Conservation (phyloP, 345 rosid species). For the Aquilaria malaccensis region DNA sequence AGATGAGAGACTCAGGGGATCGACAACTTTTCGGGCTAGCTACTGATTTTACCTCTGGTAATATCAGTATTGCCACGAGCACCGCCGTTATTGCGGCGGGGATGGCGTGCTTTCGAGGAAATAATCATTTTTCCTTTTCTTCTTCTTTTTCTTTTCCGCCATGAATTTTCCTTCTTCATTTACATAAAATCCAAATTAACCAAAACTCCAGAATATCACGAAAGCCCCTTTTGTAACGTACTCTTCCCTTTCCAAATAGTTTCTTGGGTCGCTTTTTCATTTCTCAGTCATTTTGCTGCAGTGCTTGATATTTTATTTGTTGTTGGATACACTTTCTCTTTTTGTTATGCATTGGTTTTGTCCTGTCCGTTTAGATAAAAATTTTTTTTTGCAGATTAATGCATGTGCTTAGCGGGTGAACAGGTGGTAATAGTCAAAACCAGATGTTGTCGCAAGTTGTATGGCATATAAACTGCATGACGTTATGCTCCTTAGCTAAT, state of each 20-base stretch:
- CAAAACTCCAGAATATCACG: not conserved
- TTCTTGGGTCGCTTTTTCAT: not conserved
- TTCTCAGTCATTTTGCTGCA: too few relatives aligned
- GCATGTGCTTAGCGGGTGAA: too few relatives aligned
- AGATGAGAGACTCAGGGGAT: slow-evolving; percentile 15
- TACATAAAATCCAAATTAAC: not conserved
- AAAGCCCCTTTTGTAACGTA: slow-evolving; percentile 3
- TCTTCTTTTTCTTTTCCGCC: not conserved
- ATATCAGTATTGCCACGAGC: slow-evolving; percentile 18
- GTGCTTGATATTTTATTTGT: too few relatives aligned
- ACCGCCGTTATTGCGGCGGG: slow-evolving; percentile 85
- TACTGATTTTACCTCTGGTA: not conserved
- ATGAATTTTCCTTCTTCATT: not conserved
- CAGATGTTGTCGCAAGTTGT: too few relatives aligned
- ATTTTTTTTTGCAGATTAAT: too few relatives aligned
- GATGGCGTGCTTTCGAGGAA: slow-evolving; percentile 48
- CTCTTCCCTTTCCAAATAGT: not conserved
- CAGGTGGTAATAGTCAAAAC: too few relatives aligned
- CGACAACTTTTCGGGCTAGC: slow-evolving; percentile 8
- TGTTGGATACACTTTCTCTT: slow-evolving; percentile 1
- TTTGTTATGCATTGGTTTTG: slow-evolving; percentile 1
- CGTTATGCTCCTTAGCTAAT: too few relatives aligned
- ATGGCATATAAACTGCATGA: too few relatives aligned
- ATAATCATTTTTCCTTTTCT: not conserved
- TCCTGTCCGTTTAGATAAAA: too few relatives aligned